phyloP scores from a whole-genome alignment of 441 rosid species.

The Dalechampia spathulata region DNA sequence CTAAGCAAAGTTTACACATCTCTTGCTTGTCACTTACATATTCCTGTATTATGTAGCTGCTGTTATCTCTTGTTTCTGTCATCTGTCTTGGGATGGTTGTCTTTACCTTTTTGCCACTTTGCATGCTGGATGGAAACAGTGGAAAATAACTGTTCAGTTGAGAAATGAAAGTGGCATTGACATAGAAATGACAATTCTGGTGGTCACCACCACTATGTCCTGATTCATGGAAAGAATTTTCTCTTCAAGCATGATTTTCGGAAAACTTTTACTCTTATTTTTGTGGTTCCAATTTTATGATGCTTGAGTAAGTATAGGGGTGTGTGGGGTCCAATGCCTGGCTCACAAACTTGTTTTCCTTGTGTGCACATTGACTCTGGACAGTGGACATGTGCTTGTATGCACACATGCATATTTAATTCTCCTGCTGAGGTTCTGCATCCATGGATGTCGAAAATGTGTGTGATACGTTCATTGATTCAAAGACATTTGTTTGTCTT shows the following conservation, averaged over 20 bases:
- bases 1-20: not conserved
- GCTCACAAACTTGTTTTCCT: conserved; percentile 4
- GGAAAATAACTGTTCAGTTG: conserved; percentile 4
- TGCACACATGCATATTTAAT: not conserved
- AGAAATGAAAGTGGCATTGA: not conserved
- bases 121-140: not conserved
- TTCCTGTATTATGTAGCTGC: not conserved
- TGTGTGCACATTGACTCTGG: conserved; percentile 4
- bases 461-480: not conserved
- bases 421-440: conserved; percentile 1
- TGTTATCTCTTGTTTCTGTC: conserved; percentile 9
- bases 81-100: conserved; percentile 1
- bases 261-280: too few species aligned
- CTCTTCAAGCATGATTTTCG: not conserved
- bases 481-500: not conserved
- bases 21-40: not conserved
- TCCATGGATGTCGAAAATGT: not conserved
- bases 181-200: conserved; percentile 1
- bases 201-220: conserved; percentile 3
- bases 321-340: conserved; percentile 1
- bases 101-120: conserved; percentile 7
- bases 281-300: not conserved
- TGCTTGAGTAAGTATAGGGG: not conserved
- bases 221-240: not conserved
- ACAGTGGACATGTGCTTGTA: conserved; percentile 6